Conservation (phyloP, 2,329 filamentous ascomycete genomes). For the Graphiopsis chlorocephala region DNA sequence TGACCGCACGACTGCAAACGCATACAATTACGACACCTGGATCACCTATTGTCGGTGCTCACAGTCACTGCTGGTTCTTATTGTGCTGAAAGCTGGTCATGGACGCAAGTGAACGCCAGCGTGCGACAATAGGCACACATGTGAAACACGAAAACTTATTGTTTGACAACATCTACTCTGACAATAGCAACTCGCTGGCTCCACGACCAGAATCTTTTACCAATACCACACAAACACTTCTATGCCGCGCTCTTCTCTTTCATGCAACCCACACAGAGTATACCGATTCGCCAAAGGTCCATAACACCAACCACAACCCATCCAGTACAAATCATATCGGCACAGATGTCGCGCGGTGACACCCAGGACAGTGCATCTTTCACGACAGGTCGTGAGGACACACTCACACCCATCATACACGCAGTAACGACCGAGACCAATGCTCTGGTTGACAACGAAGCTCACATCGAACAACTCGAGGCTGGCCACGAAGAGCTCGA, state of each 20-base stretch:
- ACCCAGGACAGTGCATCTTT: neutral
- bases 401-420: neutral
- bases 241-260: neutral
- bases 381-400: neutral
- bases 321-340: neutral
- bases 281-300: neutral
- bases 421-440: neutral
- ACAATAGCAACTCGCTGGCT: neutral
- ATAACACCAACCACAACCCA: neutral
- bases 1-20: neutral
- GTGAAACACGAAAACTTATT: neutral
- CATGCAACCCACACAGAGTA: neutral
- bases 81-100: neutral
- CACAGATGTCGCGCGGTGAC: neutral
- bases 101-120: neutral
- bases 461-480: neutral
- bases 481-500: neutral
- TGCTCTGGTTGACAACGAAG: neutral
- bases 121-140: neutral
- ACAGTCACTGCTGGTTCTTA: neutral
- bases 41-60: neutral
- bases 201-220: neutral
- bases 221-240: neutral
- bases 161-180: too few relatives aligned
- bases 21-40: neutral